These are phyloP conservation scores for Boletus semigastroideus DNA, from an alignment of 1,284 basidiomycete species.

Conservation along the genomic window DNA sequence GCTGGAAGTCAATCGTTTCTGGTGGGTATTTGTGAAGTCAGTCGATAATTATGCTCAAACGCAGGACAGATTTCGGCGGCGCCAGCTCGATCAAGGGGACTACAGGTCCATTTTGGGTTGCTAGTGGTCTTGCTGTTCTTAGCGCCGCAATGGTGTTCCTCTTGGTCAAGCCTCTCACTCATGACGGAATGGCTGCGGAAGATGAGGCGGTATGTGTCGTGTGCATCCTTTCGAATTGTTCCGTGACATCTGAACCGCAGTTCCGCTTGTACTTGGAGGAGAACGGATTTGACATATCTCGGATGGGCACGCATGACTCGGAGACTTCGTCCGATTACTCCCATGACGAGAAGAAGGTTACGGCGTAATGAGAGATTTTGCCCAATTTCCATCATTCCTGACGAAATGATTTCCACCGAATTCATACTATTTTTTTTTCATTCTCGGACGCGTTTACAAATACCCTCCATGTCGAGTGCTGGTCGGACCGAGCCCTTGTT, in stretches of 20 bases:
- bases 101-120: slow-evolving; percentile 83
- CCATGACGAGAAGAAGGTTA: slow-evolving; percentile 19
- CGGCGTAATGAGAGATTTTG: slow-evolving; percentile 11
- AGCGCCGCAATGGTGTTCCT: slow-evolving; percentile 74
- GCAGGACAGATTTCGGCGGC: slow-evolving; percentile 59
- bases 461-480: not conserved
- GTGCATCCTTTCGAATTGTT: not conserved
- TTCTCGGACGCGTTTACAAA: not conserved
- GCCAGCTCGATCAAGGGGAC: slow-evolving; percentile 50
- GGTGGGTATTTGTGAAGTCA: slow-evolving; percentile 36
- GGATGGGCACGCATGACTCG: slow-evolving; percentile 53
- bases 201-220: slow-evolving; percentile 44
- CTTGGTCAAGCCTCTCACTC: slow-evolving; percentile 73
- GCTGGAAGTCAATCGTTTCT: slow-evolving; percentile 68
- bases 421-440: not conserved
- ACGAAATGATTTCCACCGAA: slow-evolving; percentile 2
- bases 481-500: not conserved
- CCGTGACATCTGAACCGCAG: slow-evolving; percentile 31
- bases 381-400: not conserved
- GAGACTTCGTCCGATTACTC: slow-evolving; percentile 20
- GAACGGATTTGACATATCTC: slow-evolving; percentile 73
- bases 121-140: slow-evolving; percentile 75
- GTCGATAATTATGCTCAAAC: slow-evolving; percentile 4
- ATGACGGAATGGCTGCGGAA: slow-evolving; percentile 80
- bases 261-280: slow-evolving; percentile 80